phyloP scores from a whole-genome alignment of 1,284 basidiomycete species.

The Testicularia cyperi region DNA sequence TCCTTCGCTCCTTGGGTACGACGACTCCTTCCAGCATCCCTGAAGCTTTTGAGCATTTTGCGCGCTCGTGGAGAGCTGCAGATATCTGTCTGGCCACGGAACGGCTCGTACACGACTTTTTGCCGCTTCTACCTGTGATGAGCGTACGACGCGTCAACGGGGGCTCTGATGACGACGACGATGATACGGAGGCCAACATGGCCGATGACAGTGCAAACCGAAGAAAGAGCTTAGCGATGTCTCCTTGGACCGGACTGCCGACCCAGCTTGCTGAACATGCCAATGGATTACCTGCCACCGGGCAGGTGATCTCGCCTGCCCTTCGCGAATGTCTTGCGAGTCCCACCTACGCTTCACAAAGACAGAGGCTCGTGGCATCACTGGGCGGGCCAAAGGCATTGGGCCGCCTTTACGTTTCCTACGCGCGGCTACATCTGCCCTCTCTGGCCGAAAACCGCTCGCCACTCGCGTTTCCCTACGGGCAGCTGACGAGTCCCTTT shows the following conservation, averaged over 20 bases:
- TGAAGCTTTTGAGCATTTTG: conserved; percentile 46
- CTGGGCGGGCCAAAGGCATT: conserved; percentile 42
- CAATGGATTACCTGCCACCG: conserved; percentile 4
- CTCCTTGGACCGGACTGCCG: too few relatives aligned
- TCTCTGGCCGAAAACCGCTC: conserved; percentile 22
- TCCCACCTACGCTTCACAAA: conserved; percentile 25
- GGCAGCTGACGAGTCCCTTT: conserved; percentile 35
- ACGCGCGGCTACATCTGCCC: conserved; percentile 35
- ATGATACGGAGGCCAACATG: too few relatives aligned
- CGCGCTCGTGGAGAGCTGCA: conserved; percentile 38
- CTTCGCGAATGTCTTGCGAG: conserved; percentile 12
- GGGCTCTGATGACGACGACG: too few relatives aligned
- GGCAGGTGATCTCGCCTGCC: conserved; percentile 3
- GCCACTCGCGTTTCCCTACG: conserved; percentile 38
- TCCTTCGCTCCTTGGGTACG: conserved; percentile 1
- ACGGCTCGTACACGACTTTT: conserved; percentile 39
- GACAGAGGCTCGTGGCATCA: conserved; percentile 39
- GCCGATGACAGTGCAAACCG: too few relatives aligned
- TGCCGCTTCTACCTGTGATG: conserved; percentile 22
- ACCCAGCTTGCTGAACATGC: too few relatives aligned
- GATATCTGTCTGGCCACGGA: conserved; percentile 42
- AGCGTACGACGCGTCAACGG: too few relatives aligned
- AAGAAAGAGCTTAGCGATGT: too few relatives aligned
- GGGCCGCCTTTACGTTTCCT: conserved; percentile 43
- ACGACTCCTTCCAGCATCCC: conserved; percentile 10